Conservation (phyloP, 495 filamentous ascomycete genomes). For the Penicillium crystallinum region DNA sequence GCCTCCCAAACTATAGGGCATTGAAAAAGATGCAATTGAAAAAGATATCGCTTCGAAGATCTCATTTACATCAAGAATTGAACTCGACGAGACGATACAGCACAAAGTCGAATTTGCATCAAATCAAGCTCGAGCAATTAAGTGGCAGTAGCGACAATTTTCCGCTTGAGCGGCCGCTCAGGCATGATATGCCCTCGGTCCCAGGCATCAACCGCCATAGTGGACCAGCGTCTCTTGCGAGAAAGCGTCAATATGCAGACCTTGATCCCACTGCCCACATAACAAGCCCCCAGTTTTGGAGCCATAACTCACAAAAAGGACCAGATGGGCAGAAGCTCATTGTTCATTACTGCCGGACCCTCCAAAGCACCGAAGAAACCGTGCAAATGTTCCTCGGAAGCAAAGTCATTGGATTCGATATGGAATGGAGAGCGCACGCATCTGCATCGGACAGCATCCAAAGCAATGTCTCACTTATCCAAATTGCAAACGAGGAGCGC, state of each 20-base stretch:
- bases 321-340: slow-evolving; percentile 44
- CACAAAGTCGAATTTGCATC: neutral
- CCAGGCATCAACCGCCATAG: neutral
- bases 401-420: slow-evolving; percentile 72
- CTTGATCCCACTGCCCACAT: neutral
- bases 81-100: neutral
- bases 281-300: slow-evolving; percentile 52
- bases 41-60: neutral
- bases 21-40: too few species aligned
- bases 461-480: slow-evolving; percentile 69
- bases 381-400: slow-evolving; percentile 63
- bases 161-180: neutral
- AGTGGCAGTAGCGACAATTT: neutral
- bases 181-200: neutral
- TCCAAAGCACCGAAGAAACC: slow-evolving; percentile 59
- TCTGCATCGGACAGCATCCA: slow-evolving; percentile 42
- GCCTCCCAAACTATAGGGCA: neutral
- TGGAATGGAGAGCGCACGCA: slow-evolving; percentile 71
- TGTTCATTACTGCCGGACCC: slow-evolving; percentile 71
- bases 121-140: neutral
- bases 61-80: neutral
- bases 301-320: slow-evolving; percentile 56
- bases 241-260: neutral
- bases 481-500: slow-evolving; percentile 73
- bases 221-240: neutral